Base-by-base conservation (phyloP, 768 basidiomycete genomes). In the Lactarius indigo region DNA sequence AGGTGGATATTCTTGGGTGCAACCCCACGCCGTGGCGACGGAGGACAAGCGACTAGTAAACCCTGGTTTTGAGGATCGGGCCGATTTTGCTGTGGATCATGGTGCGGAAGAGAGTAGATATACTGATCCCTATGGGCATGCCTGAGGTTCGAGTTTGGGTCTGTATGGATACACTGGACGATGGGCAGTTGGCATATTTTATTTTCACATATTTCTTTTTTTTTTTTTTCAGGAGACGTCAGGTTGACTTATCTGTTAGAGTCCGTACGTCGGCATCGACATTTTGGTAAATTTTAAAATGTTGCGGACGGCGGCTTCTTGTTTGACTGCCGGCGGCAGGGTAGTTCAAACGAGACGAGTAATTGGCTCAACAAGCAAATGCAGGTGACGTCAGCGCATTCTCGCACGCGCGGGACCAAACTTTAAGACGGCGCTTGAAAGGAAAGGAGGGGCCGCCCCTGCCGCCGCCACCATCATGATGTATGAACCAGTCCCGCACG, bases 31-130 rank as follows among this genome's bases (percentile, higher is more conserved):
- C 26, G 72, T 84, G 35, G 87, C 83, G 61, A 87, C 86, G 55
- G 85, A 89, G 74, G 94, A 96, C 76, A 82, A 82, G 75, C 79
- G 95, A 64, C 80, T 82, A 70, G 78, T 90, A 3, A 95, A 94
- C 76, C 93, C 93, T 18, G 92, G 88, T 33, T 64, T 81, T 58
- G 75, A 74, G 63, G 64, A 77, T 28, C 68, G 54, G 30, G 69
- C 41, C 20, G 61, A 59, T 44, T 57, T 61, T 23, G 58, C 39
- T 10, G 64, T 57, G 58, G 63, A 42, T 9, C 39, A 69, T 33
- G 64, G 63, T 15, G 23, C n/a, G 72, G 70, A 33, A 54, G 64
- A 57, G 61, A 72, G 52, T 58, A 47, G 56, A 18, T 33, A 55
- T 54, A 15, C 18, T 35, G 47, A 63, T 63, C 54, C 50, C 30